Base-by-base conservation (phyloP, 306 rosid species). In the Malus asiatica region DNA sequence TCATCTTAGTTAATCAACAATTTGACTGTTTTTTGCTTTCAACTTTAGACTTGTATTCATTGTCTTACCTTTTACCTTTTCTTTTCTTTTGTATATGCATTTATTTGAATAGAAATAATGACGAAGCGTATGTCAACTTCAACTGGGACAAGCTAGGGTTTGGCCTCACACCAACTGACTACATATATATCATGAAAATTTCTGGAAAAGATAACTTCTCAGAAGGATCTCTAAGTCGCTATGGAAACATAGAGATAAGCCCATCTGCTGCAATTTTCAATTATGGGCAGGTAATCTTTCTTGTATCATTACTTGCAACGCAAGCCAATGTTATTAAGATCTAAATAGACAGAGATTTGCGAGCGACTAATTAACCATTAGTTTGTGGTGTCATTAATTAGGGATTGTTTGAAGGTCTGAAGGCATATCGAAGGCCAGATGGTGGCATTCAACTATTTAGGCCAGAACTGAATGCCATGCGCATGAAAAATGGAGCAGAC, bases 111-210 rank as follows among this genome's bases (percentile, higher is more conserved):
- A 42, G 45, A 42, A 42, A 42, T 42, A 42, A 42, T 42, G 12
- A 42, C 45, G 12, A 65, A 51, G 84, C 62, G 14, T 55, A 58
- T 11, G 55, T 25, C 60, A 44, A 51, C 57, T 16, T 76, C 25
- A 55, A 76, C 63, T 76, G 79, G 79, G 72, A 65, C n/a, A 40
- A 66, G 9, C 72, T 76, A 32, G 64, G 51, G 53, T 76, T 76
- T 35, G 45, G 13, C 4, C 33, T 76, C 18, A 38, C 30, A n/a
- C 79, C 72, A 45, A 48, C 72, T 6, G 79, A 76, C 33, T 76
- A 46, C 79, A 76, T 76, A 45, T 76, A 48, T 32, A 32, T 48
- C 29, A 76, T 65, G 79, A 76, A 65, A 65, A 64, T 29, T 20
- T 23, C 35, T 23, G 29, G 25, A 1, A 33, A 40, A 11, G 65